Base-by-base conservation (phyloP, 2,329 filamentous ascomycete genomes). In the Ascochyta fabae region DNA sequence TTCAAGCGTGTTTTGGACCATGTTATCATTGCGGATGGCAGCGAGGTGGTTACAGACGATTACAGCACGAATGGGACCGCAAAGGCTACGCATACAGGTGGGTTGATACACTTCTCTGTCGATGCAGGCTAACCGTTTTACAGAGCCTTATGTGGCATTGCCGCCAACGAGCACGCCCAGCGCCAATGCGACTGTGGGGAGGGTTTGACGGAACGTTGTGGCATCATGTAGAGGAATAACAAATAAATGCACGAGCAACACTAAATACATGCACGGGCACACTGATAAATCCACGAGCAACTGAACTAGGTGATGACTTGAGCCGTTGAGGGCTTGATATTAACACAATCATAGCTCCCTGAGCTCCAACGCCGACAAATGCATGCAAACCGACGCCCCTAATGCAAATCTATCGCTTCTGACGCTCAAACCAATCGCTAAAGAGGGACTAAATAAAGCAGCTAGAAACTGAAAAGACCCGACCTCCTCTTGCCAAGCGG, bases 401-500 rank as follows among this genome's bases (percentile, higher is more conserved):
- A 10, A 59, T 56, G 57, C 44, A 56, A 7, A 19, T 48, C 40
- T 53, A 59, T 44, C 49, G 44, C 49, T 53, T 38, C 42, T 47
- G 43, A 43, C 36, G 49, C 54, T 53, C 24, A 40, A 48, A 56
- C 9, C 4, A 19, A 42, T 40, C 48, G 53, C 53, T 51, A 47
- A 56, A 12, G 26, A 47, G 24, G 12, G 22, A 49, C 35, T 31
- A 22, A 15, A 42, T n/a, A 46, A 6, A 40, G 26, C 4, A 12
- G 24, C 41, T 65, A 74, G 46, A 74, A 74, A 49, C 70, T 74
- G 51, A 74, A 74, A 36, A 74, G 45, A 6, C 71, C 71, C 46
- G 75, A 78, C 59, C 79, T 73, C 67, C 73, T 77, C 74, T 81
- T 81, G 8, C 80, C 79, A 29, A 80, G 71, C 1, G 80, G 80